These are phyloP conservation scores for Wickerhamomyces subpelliculosus DNA, from an alignment of 805 yeast genomes.

Conservation along the genomic window DNA sequence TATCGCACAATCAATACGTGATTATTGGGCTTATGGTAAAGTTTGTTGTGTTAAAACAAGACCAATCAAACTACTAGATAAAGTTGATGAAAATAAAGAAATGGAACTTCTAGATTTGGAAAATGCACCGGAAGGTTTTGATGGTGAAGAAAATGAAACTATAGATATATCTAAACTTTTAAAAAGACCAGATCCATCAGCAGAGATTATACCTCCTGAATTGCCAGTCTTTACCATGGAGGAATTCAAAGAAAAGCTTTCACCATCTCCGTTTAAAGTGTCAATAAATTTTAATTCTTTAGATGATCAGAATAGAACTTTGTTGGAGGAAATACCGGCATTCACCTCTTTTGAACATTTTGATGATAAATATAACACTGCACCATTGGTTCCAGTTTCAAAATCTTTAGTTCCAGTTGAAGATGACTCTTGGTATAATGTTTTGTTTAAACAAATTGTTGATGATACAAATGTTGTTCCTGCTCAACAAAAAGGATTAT, in stretches of 20 bases:
- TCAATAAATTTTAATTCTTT: constrained; percentile 24
- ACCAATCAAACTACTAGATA: constrained; percentile 29
- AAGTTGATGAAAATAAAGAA: constrained; percentile 7
- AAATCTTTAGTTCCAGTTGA: constrained; percentile 59
- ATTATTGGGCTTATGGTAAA: constrained; percentile 75
- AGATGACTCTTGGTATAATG: constrained; percentile 56
- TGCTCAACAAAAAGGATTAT: constrained; percentile 49
- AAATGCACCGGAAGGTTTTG: constrained; percentile 5
- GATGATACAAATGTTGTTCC: constrained; percentile 32
- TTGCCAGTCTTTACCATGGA: constrained; percentile 26
- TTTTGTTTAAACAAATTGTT: constrained; percentile 42
- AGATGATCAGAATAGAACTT: constrained; percentile 25
- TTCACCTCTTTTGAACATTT: constrained; percentile 23
- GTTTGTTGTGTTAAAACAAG: constrained; percentile 53
- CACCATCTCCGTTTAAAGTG: constrained; percentile 26
- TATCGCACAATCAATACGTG: constrained; percentile 66
- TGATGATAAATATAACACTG: constrained; percentile 22
- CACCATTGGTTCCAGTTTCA: constrained; percentile 51
- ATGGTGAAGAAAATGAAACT: constrained; percentile 12
- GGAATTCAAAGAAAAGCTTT: constrained; percentile 14
- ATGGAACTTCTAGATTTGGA: constrained; percentile 8
- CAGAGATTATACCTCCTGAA: constrained; percentile 23
- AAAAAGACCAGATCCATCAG: constrained; percentile 25
- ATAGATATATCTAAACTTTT: constrained; percentile 33
- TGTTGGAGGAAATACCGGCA: constrained; percentile 27